Evolutionary conservation across 2,329 filamentous ascomycete species (phyloP).

Genomic region (Thyridium curvatum): DNA sequence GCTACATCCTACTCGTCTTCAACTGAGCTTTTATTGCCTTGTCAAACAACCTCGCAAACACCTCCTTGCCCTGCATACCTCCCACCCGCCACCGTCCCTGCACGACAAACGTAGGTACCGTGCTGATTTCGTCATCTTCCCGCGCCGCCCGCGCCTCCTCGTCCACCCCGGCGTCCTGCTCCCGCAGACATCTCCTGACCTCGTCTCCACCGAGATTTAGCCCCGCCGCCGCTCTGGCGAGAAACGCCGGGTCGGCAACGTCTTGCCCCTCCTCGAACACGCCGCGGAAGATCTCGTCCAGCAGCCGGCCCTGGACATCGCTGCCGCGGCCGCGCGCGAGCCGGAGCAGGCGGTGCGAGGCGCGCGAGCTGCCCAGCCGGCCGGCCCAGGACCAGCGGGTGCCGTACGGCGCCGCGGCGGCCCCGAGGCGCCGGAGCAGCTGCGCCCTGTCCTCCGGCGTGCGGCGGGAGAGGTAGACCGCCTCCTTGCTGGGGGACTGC

Average conservation of each 20-base stretch:
- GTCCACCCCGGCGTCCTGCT: conserved; percentile 16
- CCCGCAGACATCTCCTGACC: conserved; percentile 16
- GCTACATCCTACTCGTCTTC: too few relatives aligned
- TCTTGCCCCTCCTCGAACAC: conserved; percentile 36
- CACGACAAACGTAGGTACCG: conserved; percentile 69
- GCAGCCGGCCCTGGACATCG: conserved; percentile 19
- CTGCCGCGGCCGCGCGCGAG: conserved; percentile 23
- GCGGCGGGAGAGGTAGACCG: conserved; percentile 11
- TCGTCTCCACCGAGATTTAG: conserved; percentile 15
- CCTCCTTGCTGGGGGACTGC: conserved; percentile 1
- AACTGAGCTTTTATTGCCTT: conserved; percentile 1
- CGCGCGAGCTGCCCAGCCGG: conserved; percentile 34
- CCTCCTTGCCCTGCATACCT: conserved; percentile 61
- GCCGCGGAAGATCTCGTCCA: conserved; percentile 32
- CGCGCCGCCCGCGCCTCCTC: conserved; percentile 15
- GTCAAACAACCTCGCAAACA: conserved; percentile 63
- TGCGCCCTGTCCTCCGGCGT: too few relatives aligned
- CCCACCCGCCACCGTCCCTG: conserved; percentile 63
- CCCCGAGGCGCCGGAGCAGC: conserved; percentile 21
- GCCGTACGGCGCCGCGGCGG: conserved; percentile 24
- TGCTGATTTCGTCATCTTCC: conserved; percentile 39
- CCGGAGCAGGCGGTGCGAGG: conserved; percentile 40
- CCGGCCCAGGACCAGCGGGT: conserved; percentile 35
- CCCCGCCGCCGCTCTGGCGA: conserved; percentile 25
- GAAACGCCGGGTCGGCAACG: conserved; percentile 30